A percentile compares a stretch with the other conserved stretches of the same genome.
Conservation (phyloP, 352 stramenopile genomes). For the Phytopythium chamaehyphon region DNA sequence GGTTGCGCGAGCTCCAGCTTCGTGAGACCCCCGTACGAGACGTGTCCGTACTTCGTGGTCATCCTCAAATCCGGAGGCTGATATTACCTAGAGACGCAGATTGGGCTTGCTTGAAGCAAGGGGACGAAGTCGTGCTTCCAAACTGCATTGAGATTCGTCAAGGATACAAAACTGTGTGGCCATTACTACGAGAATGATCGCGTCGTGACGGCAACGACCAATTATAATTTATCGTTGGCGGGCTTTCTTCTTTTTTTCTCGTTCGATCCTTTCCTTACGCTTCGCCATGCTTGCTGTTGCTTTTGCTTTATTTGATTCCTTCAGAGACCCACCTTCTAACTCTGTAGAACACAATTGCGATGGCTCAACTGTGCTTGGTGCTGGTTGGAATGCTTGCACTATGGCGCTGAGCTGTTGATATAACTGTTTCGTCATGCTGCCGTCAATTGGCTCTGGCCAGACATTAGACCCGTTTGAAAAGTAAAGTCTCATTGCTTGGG, state of each 20-base stretch:
- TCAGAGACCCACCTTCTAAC: background rate
- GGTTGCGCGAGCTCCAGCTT: background rate
- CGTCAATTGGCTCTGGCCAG: too few species aligned
- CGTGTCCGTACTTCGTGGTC: background rate
- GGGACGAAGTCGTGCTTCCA: background rate
- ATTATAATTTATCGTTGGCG: conserved; percentile 17
- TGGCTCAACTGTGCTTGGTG: too few species aligned
- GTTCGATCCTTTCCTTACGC: conserved; percentile 23
- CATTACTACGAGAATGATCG: background rate
- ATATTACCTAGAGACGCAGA: background rate
- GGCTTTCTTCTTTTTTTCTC: conserved; percentile 18
- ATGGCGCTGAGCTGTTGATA: too few species aligned
- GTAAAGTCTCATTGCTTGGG: too few species aligned
- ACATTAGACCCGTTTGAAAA: too few species aligned
- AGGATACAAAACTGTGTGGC: conserved; percentile 1
- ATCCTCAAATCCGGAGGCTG: background rate
- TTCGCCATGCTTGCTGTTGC: conserved; percentile 11
- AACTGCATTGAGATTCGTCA: conserved; percentile 5
- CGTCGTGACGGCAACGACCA: background rate
- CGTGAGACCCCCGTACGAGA: background rate
- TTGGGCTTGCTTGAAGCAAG: background rate
- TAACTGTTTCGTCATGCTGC: too few species aligned
- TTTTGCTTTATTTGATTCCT: background rate
- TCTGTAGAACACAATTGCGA: too few species aligned
- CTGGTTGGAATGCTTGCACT: too few species aligned